Base-by-base conservation (phyloP, 306 rosid species). In the Vicia faba region DNA sequence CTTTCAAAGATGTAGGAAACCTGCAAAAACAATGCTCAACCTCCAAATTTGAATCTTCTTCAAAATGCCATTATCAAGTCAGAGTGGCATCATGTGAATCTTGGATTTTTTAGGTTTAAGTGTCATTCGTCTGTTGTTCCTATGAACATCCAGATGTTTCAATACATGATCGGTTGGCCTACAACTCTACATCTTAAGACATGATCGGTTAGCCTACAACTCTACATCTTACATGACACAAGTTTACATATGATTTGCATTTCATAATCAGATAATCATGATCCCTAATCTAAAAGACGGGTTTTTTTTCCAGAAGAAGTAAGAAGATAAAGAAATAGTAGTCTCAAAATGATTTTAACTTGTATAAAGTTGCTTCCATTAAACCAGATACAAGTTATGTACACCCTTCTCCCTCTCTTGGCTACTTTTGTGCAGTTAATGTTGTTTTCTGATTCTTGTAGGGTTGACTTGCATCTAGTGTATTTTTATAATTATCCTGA, bases 391-490 rank as follows among this genome's bases (percentile, higher is more conserved):
- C 44, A 35, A 36, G 45, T 69, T 18, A 33, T 64, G 61, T 38
- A 65, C 33, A 56, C n/a, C 56, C 25, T 69, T 66, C 66, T 29
- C 23, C 64, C 41, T 13, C 12, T 59, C 16, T n/a, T 44, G 35
- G 55, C 73, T 62, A 43, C 65, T 76, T 54, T 76, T 73, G 55
- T 44, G 70, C 75, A 76, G 59, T 70, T 72, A 40, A 20, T 69
- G 53, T 62, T 26, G 5, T 66, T 82, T 63, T n/a, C 36, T 78
- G 8, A 68, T 45, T 75, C 78, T 58, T 43, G 71, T 79, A 16
- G 62, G 54, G 36, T 68, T 66, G 75, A 55, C 79, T 76, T 65
- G 71, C 62, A 14, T 77, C 56, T 61, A 40, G 49, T 75, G 67
- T 68, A 14, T 72, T 79, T 43, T 35, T 39, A 55, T 72, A 64